Conservation (phyloP, 345 rosid genomes). For the Gossypium arboreum region DNA sequence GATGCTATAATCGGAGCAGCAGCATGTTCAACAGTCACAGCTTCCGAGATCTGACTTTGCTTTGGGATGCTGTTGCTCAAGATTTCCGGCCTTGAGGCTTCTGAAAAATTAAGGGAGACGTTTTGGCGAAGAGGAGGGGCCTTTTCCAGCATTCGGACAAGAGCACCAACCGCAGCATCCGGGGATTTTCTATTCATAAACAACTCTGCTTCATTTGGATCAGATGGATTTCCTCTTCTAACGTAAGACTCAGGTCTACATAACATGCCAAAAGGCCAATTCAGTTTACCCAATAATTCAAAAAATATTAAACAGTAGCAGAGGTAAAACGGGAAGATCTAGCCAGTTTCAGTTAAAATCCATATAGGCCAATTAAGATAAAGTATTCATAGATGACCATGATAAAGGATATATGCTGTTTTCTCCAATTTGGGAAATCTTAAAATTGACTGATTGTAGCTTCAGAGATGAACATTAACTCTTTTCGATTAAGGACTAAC, state of each 20-base stretch:
- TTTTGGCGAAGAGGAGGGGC: constrained; percentile 83
- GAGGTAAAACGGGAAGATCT: not conserved
- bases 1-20: constrained; percentile 41
- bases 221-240: constrained; percentile 37
- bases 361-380: not conserved
- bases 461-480: not conserved
- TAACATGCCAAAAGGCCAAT: not conserved
- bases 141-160: constrained; percentile 77
- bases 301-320: not conserved
- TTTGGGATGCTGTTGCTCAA: constrained; percentile 27
- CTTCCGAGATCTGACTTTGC: constrained; percentile 18
- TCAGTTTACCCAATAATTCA: not conserved
- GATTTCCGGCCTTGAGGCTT: constrained; percentile 30
- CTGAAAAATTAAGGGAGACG: constrained; percentile 29
- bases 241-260: constrained; percentile 63
- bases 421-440: not conserved
- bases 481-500: not conserved
- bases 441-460: not conserved
- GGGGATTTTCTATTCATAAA: constrained; percentile 55
- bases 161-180: constrained; percentile 90
- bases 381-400: not conserved
- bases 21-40: constrained; percentile 25
- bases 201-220: constrained; percentile 44
- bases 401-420: not conserved
- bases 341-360: not conserved